These are phyloP conservation scores for Termitomyces sp. DNA, from an alignment of 768 basidiomycete genomes.

Conservation along the genomic window DNA sequence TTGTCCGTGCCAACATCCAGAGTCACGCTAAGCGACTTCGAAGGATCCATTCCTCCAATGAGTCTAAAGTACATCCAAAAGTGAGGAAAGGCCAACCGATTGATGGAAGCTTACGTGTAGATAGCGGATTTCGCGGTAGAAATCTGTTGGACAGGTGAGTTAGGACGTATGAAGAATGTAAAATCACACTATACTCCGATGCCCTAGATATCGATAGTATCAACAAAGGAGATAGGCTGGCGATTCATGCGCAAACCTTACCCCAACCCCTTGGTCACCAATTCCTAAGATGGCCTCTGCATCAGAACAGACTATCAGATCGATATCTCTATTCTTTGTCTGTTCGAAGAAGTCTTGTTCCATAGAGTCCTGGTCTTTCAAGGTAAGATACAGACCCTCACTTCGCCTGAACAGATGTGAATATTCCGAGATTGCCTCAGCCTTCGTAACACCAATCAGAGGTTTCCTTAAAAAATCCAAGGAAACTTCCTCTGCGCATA, in stretches of 20 bases:
- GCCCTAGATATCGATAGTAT: slow-evolving; percentile 24
- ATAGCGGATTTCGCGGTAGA: slow-evolving; percentile 76
- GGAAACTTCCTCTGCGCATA: slow-evolving; percentile 19
- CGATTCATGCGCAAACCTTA: slow-evolving; percentile 18
- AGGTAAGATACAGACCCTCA: slow-evolving; percentile 72
- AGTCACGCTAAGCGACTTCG: slow-evolving; percentile 50
- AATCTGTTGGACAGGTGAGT: slow-evolving; percentile 38
- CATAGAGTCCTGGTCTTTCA: slow-evolving; percentile 59
- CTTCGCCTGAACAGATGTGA: slow-evolving; percentile 79
- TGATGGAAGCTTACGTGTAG: slow-evolving; percentile 44
- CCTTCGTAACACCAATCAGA: slow-evolving; percentile 31
- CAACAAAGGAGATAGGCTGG: not conserved
- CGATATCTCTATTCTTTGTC: slow-evolving; percentile 55
- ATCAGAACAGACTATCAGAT: slow-evolving; percentile 81
- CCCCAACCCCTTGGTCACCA: slow-evolving; percentile 65
- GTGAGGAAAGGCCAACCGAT: not conserved
- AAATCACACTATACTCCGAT: slow-evolving; percentile 39
- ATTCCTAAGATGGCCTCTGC: slow-evolving; percentile 81
- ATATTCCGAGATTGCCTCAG: slow-evolving; percentile 78
- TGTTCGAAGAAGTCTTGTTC: slow-evolving; percentile 73
- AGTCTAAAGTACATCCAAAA: slow-evolving; percentile 30
- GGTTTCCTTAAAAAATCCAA: not conserved
- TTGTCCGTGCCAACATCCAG: slow-evolving; percentile 82
- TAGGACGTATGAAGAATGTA: not conserved
- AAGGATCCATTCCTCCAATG: slow-evolving; percentile 62